Evolutionary conservation across 164 flowering plant species (phyloP).

Genomic region (Liquidambar formosana): DNA sequence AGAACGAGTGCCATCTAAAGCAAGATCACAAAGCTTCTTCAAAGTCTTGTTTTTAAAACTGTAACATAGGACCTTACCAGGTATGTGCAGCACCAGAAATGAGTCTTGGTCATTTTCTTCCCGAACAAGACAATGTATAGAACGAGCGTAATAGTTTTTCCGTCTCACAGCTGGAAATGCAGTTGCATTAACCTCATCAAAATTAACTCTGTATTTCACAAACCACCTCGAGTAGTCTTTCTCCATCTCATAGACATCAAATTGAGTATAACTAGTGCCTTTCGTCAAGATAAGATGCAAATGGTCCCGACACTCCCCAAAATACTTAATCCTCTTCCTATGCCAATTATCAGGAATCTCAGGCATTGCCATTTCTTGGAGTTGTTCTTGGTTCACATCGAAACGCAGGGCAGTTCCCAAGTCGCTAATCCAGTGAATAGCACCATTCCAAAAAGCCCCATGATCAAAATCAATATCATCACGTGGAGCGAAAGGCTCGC

Average conservation of each 20-base stretch:
- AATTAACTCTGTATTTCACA: slow-evolving; percentile 19
- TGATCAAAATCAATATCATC: no score
- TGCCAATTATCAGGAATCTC: neutral
- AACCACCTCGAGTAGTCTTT: slow-evolving; percentile 22
- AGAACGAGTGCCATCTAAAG: no score
- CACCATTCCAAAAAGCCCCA: no score
- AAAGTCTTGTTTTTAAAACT: slow-evolving; percentile 17
- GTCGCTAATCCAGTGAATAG: no score
- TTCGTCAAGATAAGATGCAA: slow-evolving; percentile 3
- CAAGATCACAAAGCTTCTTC: slow-evolving; percentile 14
- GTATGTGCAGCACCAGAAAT: slow-evolving; percentile 23
- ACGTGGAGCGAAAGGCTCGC: no score
- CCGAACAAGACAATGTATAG: slow-evolving; percentile 8
- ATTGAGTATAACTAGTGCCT: neutral
- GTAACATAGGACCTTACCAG: slow-evolving; percentile 15
- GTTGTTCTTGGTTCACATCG: no score
- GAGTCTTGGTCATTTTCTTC: slow-evolving; percentile 24
- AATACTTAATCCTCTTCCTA: slow-evolving; percentile 2
- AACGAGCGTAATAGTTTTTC: slow-evolving; percentile 1
- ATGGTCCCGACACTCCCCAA: slow-evolving; percentile 9
- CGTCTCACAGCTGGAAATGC: slow-evolving; percentile 19
- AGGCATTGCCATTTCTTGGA: no score
- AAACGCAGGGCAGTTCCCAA: no score
- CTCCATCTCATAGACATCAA: slow-evolving; percentile 22
- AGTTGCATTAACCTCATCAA: neutral